These are phyloP conservation scores for Yamadazyma taylorii DNA, from an alignment of 1,139 yeast species.

Conservation along the genomic window DNA sequence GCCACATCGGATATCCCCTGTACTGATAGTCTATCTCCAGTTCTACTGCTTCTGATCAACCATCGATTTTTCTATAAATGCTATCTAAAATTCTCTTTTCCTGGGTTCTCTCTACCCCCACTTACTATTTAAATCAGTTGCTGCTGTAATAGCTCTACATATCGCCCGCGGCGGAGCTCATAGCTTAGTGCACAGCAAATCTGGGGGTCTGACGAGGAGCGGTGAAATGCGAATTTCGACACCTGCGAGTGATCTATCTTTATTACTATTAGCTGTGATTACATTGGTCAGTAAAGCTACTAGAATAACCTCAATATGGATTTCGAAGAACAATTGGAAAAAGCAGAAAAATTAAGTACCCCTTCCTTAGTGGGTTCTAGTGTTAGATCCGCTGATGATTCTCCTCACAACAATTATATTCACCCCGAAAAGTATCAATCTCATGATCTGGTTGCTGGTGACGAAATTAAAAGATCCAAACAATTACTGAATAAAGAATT, in stretches of 20 bases:
- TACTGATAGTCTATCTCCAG: no score
- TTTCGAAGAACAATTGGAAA: slow-evolving; percentile 54
- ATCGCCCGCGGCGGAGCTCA: no score
- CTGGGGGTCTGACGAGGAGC: no score
- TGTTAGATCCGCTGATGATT: slow-evolving; percentile 52
- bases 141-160: no score
- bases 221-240: neutral
- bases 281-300: no score
- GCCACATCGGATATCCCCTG: no score
- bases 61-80: no score
- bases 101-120: no score
- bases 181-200: no score
- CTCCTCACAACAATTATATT: slow-evolving; percentile 46
- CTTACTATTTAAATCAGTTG: no score
- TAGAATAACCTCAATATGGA: slow-evolving; percentile 40
- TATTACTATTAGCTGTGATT: neutral
- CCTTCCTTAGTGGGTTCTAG: slow-evolving; percentile 62
- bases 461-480: slow-evolving; percentile 14
- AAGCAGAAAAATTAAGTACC: slow-evolving; percentile 47
- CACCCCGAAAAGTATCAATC: slow-evolving; percentile 44
- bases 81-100: no score
- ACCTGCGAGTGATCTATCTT: neutral
- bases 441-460: slow-evolving; percentile 3
- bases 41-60: no score
- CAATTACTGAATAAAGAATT: slow-evolving; percentile 21